Conservation (phyloP, 2,329 filamentous ascomycete genomes). For the Talaromyces sp. region DNA sequence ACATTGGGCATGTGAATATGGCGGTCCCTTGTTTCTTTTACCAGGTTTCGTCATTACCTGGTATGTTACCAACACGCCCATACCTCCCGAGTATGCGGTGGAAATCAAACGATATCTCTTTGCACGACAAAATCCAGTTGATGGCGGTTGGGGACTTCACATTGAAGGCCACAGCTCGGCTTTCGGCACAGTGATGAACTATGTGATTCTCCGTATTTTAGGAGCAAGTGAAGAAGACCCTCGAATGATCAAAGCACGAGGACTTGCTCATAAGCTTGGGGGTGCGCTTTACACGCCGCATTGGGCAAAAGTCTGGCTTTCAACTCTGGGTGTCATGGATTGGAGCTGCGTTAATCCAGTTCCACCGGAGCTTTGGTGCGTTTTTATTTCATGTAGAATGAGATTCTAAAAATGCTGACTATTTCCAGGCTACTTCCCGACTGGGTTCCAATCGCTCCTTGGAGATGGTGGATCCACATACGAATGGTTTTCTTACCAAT, state of each 20-base stretch:
- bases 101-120: conserved; percentile 93
- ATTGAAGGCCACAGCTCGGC: conserved; percentile 91
- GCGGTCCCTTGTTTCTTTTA: conserved; percentile 92
- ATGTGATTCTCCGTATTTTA: conserved; percentile 73
- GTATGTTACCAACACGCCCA: conserved; percentile 84
- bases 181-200: conserved; percentile 88
- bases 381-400: conserved; percentile 16
- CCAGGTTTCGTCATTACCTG: conserved; percentile 80
- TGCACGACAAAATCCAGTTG: conserved; percentile 75
- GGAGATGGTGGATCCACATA: conserved; percentile 98
- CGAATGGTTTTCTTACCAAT: conserved; percentile 94
- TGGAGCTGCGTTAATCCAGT: conserved; percentile 96
- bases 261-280: conserved; percentile 76
- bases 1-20: conserved; percentile 97
- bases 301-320: conserved; percentile 97
- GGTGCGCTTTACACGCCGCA: conserved; percentile 81
- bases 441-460: conserved; percentile 84
- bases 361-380: conserved; percentile 82
- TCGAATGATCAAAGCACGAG: conserved; percentile 79
- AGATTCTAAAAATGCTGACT: conserved; percentile 11
- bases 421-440: conserved; percentile 66
- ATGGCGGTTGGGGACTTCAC: conserved; percentile 97
- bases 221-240: conserved; percentile 81
- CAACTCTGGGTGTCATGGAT: conserved; percentile 72
- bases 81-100: conserved; percentile 72